Percentiles rank a stretch among this genome's conserved stretches.
Evolutionary conservation across 140 eudicot species (phyloP).

Genomic region (Flaveria floridana): DNA sequence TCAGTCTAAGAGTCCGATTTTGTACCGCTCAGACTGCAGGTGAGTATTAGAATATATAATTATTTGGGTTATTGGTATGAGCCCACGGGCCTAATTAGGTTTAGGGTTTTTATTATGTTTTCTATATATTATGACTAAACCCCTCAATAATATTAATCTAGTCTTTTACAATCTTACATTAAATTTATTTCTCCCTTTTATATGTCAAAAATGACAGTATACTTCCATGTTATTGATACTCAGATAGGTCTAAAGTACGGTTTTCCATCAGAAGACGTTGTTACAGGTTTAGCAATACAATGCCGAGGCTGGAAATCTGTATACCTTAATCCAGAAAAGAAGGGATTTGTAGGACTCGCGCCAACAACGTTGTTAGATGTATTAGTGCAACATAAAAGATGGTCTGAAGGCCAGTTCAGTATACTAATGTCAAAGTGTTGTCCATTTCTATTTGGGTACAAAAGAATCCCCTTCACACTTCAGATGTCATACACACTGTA

Average conservation of each 20-base stretch:
- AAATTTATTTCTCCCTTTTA: background rate
- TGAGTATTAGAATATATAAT: too few relatives aligned
- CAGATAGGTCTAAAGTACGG: constrained; percentile 23
- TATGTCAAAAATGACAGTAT: background rate
- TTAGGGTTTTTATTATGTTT: too few relatives aligned
- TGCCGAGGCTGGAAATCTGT: constrained; percentile 25
- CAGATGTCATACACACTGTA: constrained; percentile 27
- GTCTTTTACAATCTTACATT: too few relatives aligned
- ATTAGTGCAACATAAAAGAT: constrained; percentile 26
- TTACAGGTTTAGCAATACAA: constrained; percentile 29
- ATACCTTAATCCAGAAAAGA: constrained; percentile 20
- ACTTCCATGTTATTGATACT: background rate
- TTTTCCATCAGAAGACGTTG: constrained; percentile 18
- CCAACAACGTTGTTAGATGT: constrained; percentile 14
- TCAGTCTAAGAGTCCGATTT: too few relatives aligned
- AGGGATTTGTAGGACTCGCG: constrained; percentile 26
- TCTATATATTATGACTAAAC: too few relatives aligned
- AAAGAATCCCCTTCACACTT: constrained; percentile 21
- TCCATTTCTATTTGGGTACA: constrained; percentile 20
- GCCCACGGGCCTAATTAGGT: too few relatives aligned
- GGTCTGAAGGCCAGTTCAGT: constrained; percentile 26
- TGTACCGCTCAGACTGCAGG: too few relatives aligned
- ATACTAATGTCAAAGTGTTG: constrained; percentile 21
- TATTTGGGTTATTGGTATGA: too few relatives aligned
- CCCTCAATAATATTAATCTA: too few relatives aligned